Evolutionary conservation across 2,329 filamentous ascomycete genomes (phyloP), one percentile per base, ranked within the genome.

Genomic region (Trichoderma lentiforme): DNA sequence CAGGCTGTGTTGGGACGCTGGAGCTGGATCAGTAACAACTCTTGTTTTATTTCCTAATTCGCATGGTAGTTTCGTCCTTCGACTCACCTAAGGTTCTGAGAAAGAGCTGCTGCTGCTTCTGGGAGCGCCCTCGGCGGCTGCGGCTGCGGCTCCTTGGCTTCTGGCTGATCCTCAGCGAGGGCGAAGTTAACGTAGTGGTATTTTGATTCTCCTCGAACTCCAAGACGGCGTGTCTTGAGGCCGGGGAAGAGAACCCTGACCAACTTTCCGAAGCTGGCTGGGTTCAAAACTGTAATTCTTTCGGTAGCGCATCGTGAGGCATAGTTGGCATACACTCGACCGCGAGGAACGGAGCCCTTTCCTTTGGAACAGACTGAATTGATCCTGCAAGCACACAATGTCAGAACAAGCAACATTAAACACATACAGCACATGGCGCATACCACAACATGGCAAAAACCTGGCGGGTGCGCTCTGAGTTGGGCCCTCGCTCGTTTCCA

Each of bases 191-290:
- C 89, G 78, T 99, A 99, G 82, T 99, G 96, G 81, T 99, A 99
- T 80, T 99, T 99, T 15, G 96, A 99, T 83, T 98, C 95, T 74
- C 96, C 96, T 68, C 96, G 90, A 61, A 98, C 95, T 74, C 96
- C 96, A 14, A 99, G 86, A 74, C 96, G 89, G 72, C 96, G 89
- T 36, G 96, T 99, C 82, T 97, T 95, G 26, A 99, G 91, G 56
- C 95, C 95, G 0, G 96, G 95, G 77, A 98, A 99, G 66, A 99
- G 92, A 51, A 99, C 95, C 36, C 96, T 91, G 39, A 99, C 96
- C 57, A 99, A 89, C 82, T 99, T 99, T 71, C 96, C 96, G 82
- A 99, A 99, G 32, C 95, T 98, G 11, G 96, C 96, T 56, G 96
- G 96, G 79, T 99, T 99, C 71, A 99, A 84, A 11, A 97, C 95